Evolutionary conservation across 192 early-diverging fungal species (phyloP), one percentile per base, ranked within the genome.

Genomic region (Mortierella hygrophila): DNA sequence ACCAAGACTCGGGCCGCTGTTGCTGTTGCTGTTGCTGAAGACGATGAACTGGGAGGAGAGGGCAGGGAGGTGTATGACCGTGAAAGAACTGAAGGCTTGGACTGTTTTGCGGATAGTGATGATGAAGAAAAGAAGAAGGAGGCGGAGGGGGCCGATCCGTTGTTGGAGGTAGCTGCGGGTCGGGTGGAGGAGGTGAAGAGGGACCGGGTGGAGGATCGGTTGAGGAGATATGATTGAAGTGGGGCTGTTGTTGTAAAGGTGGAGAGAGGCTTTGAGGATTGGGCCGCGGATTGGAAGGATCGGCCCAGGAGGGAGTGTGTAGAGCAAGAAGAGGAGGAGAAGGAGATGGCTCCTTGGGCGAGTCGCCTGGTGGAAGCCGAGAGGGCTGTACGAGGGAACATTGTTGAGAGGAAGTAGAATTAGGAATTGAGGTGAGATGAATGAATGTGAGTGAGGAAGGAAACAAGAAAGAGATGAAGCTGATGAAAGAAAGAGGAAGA

Each of bases 1-100:
- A 74, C 60, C 76, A 78, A 18, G 63, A 78, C 26, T 52, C 72
- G 68, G 40, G 76, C 71, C 21, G 82, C 63, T 37, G 76, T 60
- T 21, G 55, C 44, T 37, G 76, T 60, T 21, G 55, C 44, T 52
- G 55, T 44, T 68, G 74, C 29, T 44, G 68, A 46, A 5, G 80
- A 40, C 3, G 77, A 38, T 6, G 77, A 77, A 13, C 65, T 20
- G 5, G 80, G 10, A 13, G 74, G 54, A 41, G 80, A 40, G 74
- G 47, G 52, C 13, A 47, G 60, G n/a, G 49, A 75, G 11, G 74
- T 52, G 37, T 57, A 75, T 26, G 54, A 18, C 21, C 74, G 29
- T 29, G 74, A 75, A 16, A 35, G 16, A 40, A 29, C 26, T 26
- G 40, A 47, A 3, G 52, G 3, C 49, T 32, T 75, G 32, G 32